phyloP scores from a whole-genome alignment of 257 asterid species.

The Solanum sejunctum region DNA sequence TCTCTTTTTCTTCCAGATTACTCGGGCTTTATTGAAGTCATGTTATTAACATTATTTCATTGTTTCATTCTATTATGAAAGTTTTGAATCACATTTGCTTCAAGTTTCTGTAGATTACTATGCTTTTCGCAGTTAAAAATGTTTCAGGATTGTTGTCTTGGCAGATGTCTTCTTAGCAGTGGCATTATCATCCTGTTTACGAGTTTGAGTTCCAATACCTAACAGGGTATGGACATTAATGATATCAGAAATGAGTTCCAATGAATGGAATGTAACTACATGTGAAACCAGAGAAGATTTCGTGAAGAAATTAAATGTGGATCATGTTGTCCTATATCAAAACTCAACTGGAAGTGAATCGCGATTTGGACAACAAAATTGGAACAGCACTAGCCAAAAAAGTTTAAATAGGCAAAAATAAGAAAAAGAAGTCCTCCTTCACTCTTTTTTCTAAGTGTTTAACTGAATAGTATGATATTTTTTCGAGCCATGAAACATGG shows the following conservation, averaged over 20 bases:
- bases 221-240: too few species aligned
- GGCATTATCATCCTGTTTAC: too few species aligned
- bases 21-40: background rate
- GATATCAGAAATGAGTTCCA: too few species aligned
- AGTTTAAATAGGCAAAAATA: background rate
- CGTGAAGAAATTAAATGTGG: too few species aligned
- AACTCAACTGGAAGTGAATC: background rate
- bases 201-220: too few species aligned
- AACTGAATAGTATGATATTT: too few species aligned
- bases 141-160: too few species aligned
- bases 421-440: background rate
- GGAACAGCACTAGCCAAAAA: background rate
- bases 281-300: too few species aligned
- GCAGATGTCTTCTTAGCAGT: too few species aligned
- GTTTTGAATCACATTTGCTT: background rate
- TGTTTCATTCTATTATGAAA: background rate
- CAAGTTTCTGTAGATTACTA: background rate
- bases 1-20: background rate
- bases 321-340: background rate
- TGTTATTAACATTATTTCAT: background rate
- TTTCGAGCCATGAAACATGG: background rate
- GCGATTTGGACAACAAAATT: background rate
- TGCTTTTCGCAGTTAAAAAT: background rate
- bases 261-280: too few species aligned
- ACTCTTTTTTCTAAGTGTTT: too few species aligned